Conservation (phyloP, 2,329 filamentous ascomycete species). For the Alternaria burnsii region DNA sequence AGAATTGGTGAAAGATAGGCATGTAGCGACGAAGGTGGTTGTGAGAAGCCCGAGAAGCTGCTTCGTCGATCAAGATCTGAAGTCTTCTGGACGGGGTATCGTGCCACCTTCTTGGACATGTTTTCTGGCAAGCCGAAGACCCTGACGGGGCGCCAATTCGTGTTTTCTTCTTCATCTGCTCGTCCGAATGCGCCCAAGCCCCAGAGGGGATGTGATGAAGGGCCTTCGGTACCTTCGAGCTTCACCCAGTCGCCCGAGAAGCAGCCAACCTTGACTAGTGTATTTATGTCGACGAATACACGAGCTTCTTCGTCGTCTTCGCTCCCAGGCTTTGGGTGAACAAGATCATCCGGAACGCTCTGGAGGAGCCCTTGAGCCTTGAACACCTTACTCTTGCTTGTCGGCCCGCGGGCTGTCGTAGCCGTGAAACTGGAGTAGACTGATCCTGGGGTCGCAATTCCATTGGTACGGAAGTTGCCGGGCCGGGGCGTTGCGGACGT, state of each 20-base stretch:
- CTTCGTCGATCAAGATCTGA: slow-evolving; percentile 52
- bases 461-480: slow-evolving; percentile 73
- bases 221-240: slow-evolving; percentile 79
- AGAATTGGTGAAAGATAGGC: slow-evolving; percentile 86
- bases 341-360: slow-evolving; percentile 75
- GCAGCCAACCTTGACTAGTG: slow-evolving; percentile 87
- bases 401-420: slow-evolving; percentile 76
- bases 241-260: slow-evolving; percentile 98
- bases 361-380: slow-evolving; percentile 80
- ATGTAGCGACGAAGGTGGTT: slow-evolving; percentile 35
- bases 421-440: slow-evolving; percentile 90
- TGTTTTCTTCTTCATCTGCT: slow-evolving; percentile 67
- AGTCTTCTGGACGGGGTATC: slow-evolving; percentile 62
- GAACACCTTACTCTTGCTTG: slow-evolving; percentile 79
- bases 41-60: slow-evolving; percentile 57
- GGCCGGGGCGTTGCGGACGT: slow-evolving; percentile 84
- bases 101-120: slow-evolving; percentile 61
- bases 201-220: slow-evolving; percentile 72
- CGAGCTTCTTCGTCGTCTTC: slow-evolving; percentile 89
- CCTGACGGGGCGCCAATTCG: slow-evolving; percentile 82
- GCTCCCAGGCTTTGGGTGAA: slow-evolving; percentile 82
- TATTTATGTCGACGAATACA: slow-evolving; percentile 88
- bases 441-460: slow-evolving; percentile 82
- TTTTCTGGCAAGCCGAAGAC: slow-evolving; percentile 89
- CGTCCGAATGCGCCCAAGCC: slow-evolving; percentile 73